phyloP scores from a whole-genome alignment of 2,329 filamentous ascomycete species.

The Coniochaeta sp. region DNA sequence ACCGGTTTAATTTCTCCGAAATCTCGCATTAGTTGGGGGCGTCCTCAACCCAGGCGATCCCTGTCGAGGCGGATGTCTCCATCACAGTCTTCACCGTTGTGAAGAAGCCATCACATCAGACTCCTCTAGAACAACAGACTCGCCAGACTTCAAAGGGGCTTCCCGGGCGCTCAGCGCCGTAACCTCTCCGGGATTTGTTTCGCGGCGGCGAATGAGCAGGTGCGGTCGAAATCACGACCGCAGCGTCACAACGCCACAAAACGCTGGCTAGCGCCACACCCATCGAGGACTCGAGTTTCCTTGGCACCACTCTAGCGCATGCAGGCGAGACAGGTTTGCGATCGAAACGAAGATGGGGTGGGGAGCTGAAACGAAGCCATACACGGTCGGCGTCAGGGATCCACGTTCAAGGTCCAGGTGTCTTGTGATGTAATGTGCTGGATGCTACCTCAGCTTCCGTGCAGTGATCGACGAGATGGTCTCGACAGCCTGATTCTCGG shows the following conservation, averaged over 20 bases:
- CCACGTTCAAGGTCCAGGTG: background rate
- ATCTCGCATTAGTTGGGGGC: background rate
- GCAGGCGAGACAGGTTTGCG: background rate
- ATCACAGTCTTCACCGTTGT: background rate
- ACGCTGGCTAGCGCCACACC: constrained; percentile 1
- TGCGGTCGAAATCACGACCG: background rate
- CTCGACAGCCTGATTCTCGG: too few species aligned
- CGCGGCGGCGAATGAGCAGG: background rate
- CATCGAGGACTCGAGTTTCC: background rate
- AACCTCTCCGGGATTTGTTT: background rate
- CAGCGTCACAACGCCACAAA: background rate
- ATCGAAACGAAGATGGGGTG: background rate
- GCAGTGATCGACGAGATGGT: too few species aligned
- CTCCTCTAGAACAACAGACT: background rate
- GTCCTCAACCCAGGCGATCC: background rate
- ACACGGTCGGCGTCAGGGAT: background rate
- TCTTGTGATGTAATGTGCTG: constrained; percentile 1
- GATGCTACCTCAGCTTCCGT: background rate
- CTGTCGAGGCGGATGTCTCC: background rate
- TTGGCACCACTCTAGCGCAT: background rate
- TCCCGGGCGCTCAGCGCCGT: background rate
- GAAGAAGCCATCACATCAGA: background rate
- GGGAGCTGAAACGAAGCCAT: constrained; percentile 1
- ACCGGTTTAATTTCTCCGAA: background rate
- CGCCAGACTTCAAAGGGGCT: background rate